Base-by-base conservation (phyloP, 108 stramenopile species). In the Epithemia pelagica region DNA sequence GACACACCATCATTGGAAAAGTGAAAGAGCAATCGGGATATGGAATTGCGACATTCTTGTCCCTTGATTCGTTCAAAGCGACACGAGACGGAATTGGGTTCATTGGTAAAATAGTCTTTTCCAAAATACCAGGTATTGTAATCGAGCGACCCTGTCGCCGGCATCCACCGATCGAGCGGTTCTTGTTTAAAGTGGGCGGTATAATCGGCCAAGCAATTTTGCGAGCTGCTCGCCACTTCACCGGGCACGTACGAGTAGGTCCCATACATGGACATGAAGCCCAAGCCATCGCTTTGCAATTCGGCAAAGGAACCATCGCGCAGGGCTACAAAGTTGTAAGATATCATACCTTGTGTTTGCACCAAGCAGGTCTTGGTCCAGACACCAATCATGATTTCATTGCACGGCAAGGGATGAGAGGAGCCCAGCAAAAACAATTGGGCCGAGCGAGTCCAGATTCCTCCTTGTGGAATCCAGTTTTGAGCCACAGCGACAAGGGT, bases 121-220 rank as follows among this genome's bases (percentile, higher is more conserved):
- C 37, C 37, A 46, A 46, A 46, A 46, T 46, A 46, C 37, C 37
- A 46, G 37, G 37, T 46, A 46, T 46, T 46, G 37, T 46, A 46
- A 46, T 46, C 37, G 5, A 46, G 15, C 37, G 37, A 46, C 15
- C 37, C 37, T 15, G 5, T 5, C 37, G 37, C 37, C 37, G 37
- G 37, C 37, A 5, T 46, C 37, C 37, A 46, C 10, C 37, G 37
- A 46, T 46, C 37, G 10, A 46, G 37, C 15, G 37, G 37, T 46
- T 46, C 37, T 46, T 46, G 37, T 46, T 46, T 46, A 46, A 46
- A 46, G 37, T 46, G 37, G 15, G 37, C 5, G 10, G 37, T 46
- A 46, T 46, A 46, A 46, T 46, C 37, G 10, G 37, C 37, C 37
- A 46, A 46, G 15, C 37, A 46, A 46, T 46, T 46, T 15, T 46